Percentiles rank a stretch among this genome's conserved stretches.
Conservation (phyloP, 208 protist genomes). For the Trypanosoma boissoni region DNA sequence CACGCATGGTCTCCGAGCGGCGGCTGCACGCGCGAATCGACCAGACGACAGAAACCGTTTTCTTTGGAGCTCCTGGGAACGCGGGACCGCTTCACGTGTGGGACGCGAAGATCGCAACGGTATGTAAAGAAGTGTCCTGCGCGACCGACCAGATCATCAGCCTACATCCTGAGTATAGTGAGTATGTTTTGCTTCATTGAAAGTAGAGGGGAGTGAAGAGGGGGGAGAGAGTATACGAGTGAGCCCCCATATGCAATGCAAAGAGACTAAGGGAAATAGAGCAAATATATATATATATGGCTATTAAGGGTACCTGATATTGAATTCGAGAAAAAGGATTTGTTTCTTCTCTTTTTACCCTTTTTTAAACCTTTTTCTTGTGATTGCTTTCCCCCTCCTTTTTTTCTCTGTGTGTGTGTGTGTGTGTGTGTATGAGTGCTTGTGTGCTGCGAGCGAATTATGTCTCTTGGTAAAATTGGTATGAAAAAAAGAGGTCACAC, state of each 20-base stretch:
- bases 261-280: background rate
- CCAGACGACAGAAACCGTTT: constrained; percentile 30
- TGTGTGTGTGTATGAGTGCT: too few species aligned
- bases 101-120: constrained; percentile 25
- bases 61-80: constrained; percentile 32
- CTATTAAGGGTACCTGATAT: too few species aligned
- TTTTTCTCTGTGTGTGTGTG: background rate
- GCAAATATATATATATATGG: background rate
- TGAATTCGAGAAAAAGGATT: background rate
- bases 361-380: constrained; percentile 6
- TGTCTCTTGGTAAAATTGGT: too few species aligned
- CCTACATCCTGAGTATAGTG: constrained; percentile 27
- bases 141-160: constrained; percentile 29
- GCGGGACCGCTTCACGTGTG: constrained; percentile 26
- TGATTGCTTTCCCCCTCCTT: background rate
- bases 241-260: background rate
- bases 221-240: background rate
- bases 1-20: constrained; percentile 89
- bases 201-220: background rate
- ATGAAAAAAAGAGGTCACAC: too few species aligned
- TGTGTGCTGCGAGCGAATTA: too few species aligned
- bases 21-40: constrained; percentile 56
- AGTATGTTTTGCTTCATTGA: constrained; percentile 24
- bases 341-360: constrained; percentile 19
- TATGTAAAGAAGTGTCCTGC: constrained; percentile 39